phyloP scores from a whole-genome alignment of 768 basidiomycete genomes.

The Cubamyces lactineus region DNA sequence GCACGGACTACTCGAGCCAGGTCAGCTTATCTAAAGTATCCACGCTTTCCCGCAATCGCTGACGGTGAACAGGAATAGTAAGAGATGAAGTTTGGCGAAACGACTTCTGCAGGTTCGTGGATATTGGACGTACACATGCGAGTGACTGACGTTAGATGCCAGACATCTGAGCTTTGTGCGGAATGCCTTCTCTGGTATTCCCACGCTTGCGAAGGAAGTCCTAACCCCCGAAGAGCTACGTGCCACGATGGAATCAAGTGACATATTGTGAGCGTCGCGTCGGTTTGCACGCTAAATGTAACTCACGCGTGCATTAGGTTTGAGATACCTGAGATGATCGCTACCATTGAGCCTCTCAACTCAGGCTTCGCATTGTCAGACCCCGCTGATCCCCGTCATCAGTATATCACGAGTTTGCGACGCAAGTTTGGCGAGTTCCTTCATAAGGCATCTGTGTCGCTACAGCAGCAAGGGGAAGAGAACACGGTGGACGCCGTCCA shows the following conservation, averaged over 20 bases:
- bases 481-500: slow-evolving; percentile 83
- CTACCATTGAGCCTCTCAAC: slow-evolving; percentile 58
- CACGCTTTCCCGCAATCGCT: slow-evolving; percentile 10
- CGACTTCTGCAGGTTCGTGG: slow-evolving; percentile 76
- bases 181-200: slow-evolving; percentile 74
- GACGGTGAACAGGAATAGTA: slow-evolving; percentile 38
- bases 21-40: slow-evolving; percentile 43
- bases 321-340: slow-evolving; percentile 80
- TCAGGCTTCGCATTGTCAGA: slow-evolving; percentile 73
- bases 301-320: slow-evolving; percentile 44
- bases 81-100: slow-evolving; percentile 76
- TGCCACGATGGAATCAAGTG: slow-evolving; percentile 52
- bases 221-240: slow-evolving; percentile 53
- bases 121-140: not conserved
- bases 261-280: slow-evolving; percentile 60
- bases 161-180: slow-evolving; percentile 75
- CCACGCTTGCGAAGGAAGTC: slow-evolving; percentile 61
- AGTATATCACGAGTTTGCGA: slow-evolving; percentile 59
- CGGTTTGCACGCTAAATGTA: not conserved
- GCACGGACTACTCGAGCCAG: slow-evolving; percentile 57
- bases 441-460: slow-evolving; percentile 66
- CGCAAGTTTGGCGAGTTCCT: slow-evolving; percentile 69
- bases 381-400: slow-evolving; percentile 63
- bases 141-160: slow-evolving; percentile 1
- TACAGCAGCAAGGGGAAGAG: slow-evolving; percentile 76